phyloP scores from a whole-genome alignment of 768 basidiomycete species.

The Lactarius vividus region DNA sequence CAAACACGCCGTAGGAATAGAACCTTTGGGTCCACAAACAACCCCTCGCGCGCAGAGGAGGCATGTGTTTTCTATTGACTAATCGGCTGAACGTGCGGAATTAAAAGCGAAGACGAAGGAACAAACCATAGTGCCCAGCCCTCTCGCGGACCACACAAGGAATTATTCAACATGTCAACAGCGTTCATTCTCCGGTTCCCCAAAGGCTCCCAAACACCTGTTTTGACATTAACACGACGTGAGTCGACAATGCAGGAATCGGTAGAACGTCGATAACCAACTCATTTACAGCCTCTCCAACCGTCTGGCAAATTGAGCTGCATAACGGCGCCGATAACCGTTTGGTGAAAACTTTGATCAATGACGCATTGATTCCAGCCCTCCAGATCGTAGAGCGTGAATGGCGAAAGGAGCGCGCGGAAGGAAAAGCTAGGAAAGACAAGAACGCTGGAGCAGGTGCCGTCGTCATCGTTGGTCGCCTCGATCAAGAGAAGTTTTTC shows the following conservation, averaged over 20 bases:
- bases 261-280: not conserved
- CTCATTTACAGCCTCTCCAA: slow-evolving; percentile 47
- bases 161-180: slow-evolving; percentile 27
- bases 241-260: slow-evolving; percentile 28
- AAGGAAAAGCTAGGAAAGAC: slow-evolving; percentile 33
- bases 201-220: slow-evolving; percentile 12
- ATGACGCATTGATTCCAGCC: slow-evolving; percentile 62
- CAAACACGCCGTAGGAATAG: too few relatives aligned
- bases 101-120: not conserved
- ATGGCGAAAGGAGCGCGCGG: slow-evolving; percentile 57
- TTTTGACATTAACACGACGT: slow-evolving; percentile 68
- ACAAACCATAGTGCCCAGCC: not conserved
- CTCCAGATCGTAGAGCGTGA: slow-evolving; percentile 69
- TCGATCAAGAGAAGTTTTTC: slow-evolving; percentile 83
- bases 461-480: slow-evolving; percentile 72
- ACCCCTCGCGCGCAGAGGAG: too few relatives aligned
- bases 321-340: slow-evolving; percentile 78
- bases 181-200: slow-evolving; percentile 38
- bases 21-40: too few relatives aligned
- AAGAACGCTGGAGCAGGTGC: slow-evolving; percentile 61
- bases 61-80: not conserved
- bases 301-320: slow-evolving; percentile 75
- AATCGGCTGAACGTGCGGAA: not conserved
- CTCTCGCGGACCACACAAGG: not conserved
- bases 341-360: slow-evolving; percentile 56